phyloP scores from a whole-genome alignment of 495 filamentous ascomycete species.

The Hypomontagnella monticulosa region DNA sequence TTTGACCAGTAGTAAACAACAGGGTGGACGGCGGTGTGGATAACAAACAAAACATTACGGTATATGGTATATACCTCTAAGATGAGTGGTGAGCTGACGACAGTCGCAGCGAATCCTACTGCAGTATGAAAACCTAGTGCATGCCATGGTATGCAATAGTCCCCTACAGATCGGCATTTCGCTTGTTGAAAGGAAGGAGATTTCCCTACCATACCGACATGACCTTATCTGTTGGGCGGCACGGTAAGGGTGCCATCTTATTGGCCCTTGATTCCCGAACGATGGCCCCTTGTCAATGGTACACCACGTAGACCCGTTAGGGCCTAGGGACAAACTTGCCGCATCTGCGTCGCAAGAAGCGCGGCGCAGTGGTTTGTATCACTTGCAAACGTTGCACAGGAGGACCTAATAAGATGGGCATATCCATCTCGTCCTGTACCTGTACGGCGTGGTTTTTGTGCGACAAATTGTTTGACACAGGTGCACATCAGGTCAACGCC shows the following conservation, averaged over 20 bases:
- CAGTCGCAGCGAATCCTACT: constrained; percentile 25
- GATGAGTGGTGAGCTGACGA: constrained; percentile 22
- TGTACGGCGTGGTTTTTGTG: constrained; percentile 25
- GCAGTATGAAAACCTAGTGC: constrained; percentile 4
- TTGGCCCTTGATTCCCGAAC: constrained; percentile 20
- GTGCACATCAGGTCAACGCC: constrained; percentile 12
- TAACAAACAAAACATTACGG: constrained; percentile 12
- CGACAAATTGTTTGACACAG: constrained; percentile 18
- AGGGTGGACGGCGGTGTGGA: constrained; percentile 1
- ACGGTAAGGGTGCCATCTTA: not conserved
- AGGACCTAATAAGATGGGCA: not conserved
- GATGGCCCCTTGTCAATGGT: not conserved
- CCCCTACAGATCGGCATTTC: constrained; percentile 30
- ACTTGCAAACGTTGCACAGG: constrained; percentile 18
- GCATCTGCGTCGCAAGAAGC: constrained; percentile 34
- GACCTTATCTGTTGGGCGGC: constrained; percentile 15
- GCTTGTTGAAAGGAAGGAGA: constrained; percentile 13
- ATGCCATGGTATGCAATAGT: constrained; percentile 15
- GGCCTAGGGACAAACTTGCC: constrained; percentile 9
- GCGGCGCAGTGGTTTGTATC: constrained; percentile 36
- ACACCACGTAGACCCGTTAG: not conserved
- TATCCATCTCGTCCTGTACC: constrained; percentile 13
- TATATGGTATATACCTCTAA: not conserved
- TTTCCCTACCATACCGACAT: constrained; percentile 12
- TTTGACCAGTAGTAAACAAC: constrained; percentile 4